Evolutionary conservation across 208 protist species (phyloP), one percentile per base, ranked within the genome.

Genomic region (Herpetomonas muscarum): DNA sequence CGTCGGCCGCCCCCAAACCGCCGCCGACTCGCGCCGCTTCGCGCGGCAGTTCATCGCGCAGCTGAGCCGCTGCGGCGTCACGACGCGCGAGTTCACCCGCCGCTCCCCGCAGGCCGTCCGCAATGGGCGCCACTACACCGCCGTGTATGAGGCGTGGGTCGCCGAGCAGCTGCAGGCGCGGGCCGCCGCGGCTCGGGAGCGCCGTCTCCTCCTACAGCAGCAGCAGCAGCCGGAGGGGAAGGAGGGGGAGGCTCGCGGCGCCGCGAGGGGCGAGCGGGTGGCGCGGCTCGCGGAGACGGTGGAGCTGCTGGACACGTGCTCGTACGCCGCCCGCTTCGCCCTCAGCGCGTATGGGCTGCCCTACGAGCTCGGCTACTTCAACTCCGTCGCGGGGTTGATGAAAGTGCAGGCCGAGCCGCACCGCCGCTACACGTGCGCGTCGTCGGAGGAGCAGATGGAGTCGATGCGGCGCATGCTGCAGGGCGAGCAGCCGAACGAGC

Each of bases 351-450:
- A 93, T 61, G 86, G 79, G 0, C 64, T 90, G 39, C 79, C 86
- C 0, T 93, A 87, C 52, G 86, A 93, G 52, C 65, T 87, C 22
- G 85, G 85, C 44, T 87, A 85, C 63, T 86, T 93, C 46, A 73
- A 73, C 10, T 81, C 63, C 34, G 34, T 80, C 41, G 52, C 44
- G 1, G 72, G 78, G 22, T 36, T 76, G 45, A 32, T 68, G 9
- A 76, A 74, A 59, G 63, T 92, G 29, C 70, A 67, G 48, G 68
- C 70, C 32, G 67, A 81, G 56, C 79, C 75, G 24, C 70, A 92
- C 55, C 65, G 77, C 24, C 85, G 85, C 51, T 89, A 85, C 55
- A 68, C 73, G 22, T 76, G 58, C 41, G 86, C 86, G 4, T 74
- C 78, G 36, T 72, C 68, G 1, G 73, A 76, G 57, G 77, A 90